phyloP scores from a whole-genome alignment of 768 basidiomycete genomes.

The Serendipita indica region DNA sequence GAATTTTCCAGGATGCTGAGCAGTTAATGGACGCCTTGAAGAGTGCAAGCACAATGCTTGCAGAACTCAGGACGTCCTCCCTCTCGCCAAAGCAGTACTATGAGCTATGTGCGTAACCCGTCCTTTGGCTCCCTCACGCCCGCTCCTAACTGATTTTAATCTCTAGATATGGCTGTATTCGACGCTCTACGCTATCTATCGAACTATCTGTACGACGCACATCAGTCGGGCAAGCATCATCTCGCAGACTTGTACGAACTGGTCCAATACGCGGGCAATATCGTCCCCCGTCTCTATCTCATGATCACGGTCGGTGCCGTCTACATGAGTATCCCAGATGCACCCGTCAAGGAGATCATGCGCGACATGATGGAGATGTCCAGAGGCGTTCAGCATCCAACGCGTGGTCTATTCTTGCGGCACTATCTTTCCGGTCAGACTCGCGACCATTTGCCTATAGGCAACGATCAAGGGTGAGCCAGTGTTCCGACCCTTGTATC shows the following conservation, averaged over 20 bases:
- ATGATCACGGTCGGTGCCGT: conserved; percentile 99
- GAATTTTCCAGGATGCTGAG: conserved; percentile 79
- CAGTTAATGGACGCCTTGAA: conserved; percentile 98
- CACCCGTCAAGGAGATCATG: conserved; percentile 98
- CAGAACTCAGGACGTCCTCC: conserved; percentile 85
- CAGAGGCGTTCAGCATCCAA: conserved; percentile 91
- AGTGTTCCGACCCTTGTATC: neutral
- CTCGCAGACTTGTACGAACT: conserved; percentile 97
- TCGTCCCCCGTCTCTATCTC: conserved; percentile 84
- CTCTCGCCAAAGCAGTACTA: conserved; percentile 96
- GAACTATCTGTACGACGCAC: conserved; percentile 93
- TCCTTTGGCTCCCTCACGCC: no score
- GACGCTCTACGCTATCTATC: conserved; percentile 90
- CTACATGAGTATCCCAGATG: conserved; percentile 96
- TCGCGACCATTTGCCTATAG: conserved; percentile 86
- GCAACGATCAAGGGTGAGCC: conserved; percentile 59
- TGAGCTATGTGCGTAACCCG: conserved; percentile 62
- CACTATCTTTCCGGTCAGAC: conserved; percentile 98
- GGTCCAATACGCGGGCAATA: conserved; percentile 98
- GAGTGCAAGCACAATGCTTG: conserved; percentile 92
- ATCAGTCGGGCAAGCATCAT: conserved; percentile 81
- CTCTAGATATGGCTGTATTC: conserved; percentile 94
- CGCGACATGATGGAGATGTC: conserved; percentile 99
- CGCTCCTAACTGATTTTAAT: conserved; percentile 7
- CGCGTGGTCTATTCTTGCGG: conserved; percentile 84